Evolutionary conservation across 2,329 filamentous ascomycete genomes (phyloP).

Genomic region (Scedosporium boydii): DNA sequence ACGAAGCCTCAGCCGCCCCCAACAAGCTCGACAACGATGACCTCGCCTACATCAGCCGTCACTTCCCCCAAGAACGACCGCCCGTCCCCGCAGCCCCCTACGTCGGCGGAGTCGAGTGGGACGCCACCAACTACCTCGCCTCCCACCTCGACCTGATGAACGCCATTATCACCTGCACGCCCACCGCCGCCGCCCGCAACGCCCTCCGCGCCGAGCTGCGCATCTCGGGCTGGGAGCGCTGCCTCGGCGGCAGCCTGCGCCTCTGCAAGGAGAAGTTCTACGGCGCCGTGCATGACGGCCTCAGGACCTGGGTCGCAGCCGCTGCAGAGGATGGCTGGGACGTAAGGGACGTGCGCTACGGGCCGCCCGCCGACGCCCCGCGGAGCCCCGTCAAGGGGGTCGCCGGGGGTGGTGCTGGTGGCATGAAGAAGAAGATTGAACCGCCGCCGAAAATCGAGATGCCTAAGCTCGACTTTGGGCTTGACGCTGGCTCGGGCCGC

Average conservation of each 20-base stretch:
- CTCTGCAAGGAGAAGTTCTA: slow-evolving; percentile 99
- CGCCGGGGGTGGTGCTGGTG: slow-evolving; percentile 19
- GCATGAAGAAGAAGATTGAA: slow-evolving; percentile 39
- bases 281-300: slow-evolving; percentile 76
- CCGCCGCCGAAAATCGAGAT: slow-evolving; percentile 54
- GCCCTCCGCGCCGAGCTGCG: slow-evolving; percentile 65
- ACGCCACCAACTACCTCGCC: slow-evolving; percentile 92
- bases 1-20: slow-evolving; percentile 13
- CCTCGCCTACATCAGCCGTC: slow-evolving; percentile 49
- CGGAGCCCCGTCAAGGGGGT: slow-evolving; percentile 35
- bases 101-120: slow-evolving; percentile 96
- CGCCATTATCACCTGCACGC: slow-evolving; percentile 74
- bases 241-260: slow-evolving; percentile 73
- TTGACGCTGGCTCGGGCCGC: slow-evolving; percentile 14
- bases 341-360: slow-evolving; percentile 69
- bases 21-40: slow-evolving; percentile 15
- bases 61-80: slow-evolving; percentile 79
- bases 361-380: slow-evolving; percentile 38
- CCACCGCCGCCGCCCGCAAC: slow-evolving; percentile 63
- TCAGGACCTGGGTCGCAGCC: slow-evolving; percentile 84
- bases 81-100: slow-evolving; percentile 93
- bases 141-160: slow-evolving; percentile 90
- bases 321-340: slow-evolving; percentile 84
- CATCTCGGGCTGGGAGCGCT: slow-evolving; percentile 83
- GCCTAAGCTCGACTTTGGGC: slow-evolving; percentile 42